Percentiles rank a stretch among this genome's conserved stretches.
phyloP scores from a whole-genome alignment of 2,329 filamentous ascomycete genomes.

The Botrytis byssoidea region DNA sequence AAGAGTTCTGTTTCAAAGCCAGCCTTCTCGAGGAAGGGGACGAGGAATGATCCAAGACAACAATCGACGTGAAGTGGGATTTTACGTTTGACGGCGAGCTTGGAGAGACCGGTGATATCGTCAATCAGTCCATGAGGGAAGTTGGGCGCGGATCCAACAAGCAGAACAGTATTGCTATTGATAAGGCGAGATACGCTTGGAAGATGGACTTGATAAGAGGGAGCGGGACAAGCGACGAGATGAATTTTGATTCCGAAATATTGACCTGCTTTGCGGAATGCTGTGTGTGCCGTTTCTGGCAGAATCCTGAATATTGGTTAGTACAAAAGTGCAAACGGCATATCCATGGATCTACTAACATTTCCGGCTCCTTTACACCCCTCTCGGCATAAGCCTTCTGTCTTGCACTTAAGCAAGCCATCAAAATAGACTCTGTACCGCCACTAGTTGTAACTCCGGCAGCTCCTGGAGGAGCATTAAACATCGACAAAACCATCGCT shows the following conservation, averaged over 20 bases:
- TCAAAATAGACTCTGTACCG: constrained; percentile 93
- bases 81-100: constrained; percentile 73
- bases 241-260: constrained; percentile 98
- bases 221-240: constrained; percentile 81
- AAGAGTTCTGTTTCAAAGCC: constrained; percentile 87
- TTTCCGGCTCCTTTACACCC: constrained; percentile 88
- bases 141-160: constrained; percentile 94
- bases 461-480: constrained; percentile 81
- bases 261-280: constrained; percentile 89
- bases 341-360: constrained; percentile 54
- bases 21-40: constrained; percentile 89
- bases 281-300: constrained; percentile 90
- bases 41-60: constrained; percentile 92
- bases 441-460: constrained; percentile 89
- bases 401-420: constrained; percentile 87
- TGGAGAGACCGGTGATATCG: constrained; percentile 82
- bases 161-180: constrained; percentile 89
- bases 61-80: constrained; percentile 95
- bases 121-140: constrained; percentile 98
- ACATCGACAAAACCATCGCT: constrained; percentile 87
- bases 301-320: constrained; percentile 65
- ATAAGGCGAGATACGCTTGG: constrained; percentile 77
- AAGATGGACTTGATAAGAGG: constrained; percentile 80
- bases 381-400: constrained; percentile 86
- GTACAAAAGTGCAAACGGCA: constrained; percentile 24